These are phyloP conservation scores for Spiraea crenata DNA, from an alignment of 331 rosid genomes.

Conservation along the genomic window DNA sequence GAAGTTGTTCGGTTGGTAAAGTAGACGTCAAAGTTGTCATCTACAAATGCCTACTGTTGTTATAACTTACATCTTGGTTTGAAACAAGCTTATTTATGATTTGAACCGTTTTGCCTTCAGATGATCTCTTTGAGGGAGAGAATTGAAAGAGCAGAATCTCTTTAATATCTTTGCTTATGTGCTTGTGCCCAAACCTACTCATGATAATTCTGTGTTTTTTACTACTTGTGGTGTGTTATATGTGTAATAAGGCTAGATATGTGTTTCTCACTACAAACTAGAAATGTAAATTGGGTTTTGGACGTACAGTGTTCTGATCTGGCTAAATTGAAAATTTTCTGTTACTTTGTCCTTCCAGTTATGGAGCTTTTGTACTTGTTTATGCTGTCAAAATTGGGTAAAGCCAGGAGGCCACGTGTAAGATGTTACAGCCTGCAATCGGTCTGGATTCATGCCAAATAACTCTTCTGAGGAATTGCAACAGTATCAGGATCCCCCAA, in stretches of 20 bases:
- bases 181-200: neutral
- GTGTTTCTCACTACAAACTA: neutral
- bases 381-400: neutral
- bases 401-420: neutral
- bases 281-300: too few species aligned
- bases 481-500: neutral
- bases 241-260: neutral
- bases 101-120: neutral
- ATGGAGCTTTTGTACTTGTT: neutral
- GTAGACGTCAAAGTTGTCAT: neutral
- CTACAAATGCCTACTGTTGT: neutral
- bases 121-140: neutral
- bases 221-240: neutral
- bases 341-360: neutral
- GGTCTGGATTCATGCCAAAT: neutral
- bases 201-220: neutral
- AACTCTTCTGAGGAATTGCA: neutral
- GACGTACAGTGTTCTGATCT: neutral
- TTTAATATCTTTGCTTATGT: neutral
- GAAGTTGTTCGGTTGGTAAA: neutral
- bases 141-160: neutral
- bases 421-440: neutral
- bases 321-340: neutral
- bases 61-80: neutral
- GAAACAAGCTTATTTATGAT: neutral